Evolutionary conservation across 805 yeast species (phyloP).

Genomic region (Saccharomyces mikatae): DNA sequence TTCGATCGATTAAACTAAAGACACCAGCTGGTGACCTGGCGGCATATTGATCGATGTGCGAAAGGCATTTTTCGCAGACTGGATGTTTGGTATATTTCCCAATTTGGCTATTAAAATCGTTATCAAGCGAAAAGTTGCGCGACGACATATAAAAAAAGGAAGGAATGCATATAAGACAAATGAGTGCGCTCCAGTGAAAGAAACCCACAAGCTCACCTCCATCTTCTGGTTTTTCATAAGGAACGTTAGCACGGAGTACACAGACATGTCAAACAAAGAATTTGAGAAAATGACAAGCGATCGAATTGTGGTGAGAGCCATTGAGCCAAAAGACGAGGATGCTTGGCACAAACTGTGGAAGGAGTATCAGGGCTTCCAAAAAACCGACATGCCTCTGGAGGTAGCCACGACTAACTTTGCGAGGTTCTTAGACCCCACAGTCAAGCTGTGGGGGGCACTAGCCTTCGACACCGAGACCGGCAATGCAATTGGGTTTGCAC

Average conservation of each 20-base stretch:
- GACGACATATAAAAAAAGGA: background rate
- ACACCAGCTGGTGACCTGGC: background rate
- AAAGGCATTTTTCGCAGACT: background rate
- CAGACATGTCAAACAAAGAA: background rate
- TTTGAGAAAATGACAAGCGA: background rate
- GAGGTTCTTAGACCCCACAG: constrained; percentile 38
- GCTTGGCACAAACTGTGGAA: constrained; percentile 40
- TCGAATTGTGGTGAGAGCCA: constrained; percentile 30
- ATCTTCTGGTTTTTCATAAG: background rate
- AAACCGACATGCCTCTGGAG: constrained; percentile 21
- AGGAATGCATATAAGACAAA: background rate
- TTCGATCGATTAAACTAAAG: background rate
- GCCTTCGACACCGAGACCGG: constrained; percentile 33
- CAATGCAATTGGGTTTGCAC: constrained; percentile 41
- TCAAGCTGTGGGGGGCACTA: constrained; percentile 42
- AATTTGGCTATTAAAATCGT: background rate
- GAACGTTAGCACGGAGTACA: background rate
- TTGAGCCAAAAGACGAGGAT: constrained; percentile 35
- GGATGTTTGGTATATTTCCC: background rate
- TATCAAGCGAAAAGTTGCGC: background rate
- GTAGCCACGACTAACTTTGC: constrained; percentile 37
- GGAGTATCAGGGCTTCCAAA: constrained; percentile 40
- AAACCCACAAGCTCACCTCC: background rate
- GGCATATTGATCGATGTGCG: background rate
- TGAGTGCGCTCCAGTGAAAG: background rate